Conservation (phyloP, 306 rosid species). For the Erythrophleum fordii region DNA sequence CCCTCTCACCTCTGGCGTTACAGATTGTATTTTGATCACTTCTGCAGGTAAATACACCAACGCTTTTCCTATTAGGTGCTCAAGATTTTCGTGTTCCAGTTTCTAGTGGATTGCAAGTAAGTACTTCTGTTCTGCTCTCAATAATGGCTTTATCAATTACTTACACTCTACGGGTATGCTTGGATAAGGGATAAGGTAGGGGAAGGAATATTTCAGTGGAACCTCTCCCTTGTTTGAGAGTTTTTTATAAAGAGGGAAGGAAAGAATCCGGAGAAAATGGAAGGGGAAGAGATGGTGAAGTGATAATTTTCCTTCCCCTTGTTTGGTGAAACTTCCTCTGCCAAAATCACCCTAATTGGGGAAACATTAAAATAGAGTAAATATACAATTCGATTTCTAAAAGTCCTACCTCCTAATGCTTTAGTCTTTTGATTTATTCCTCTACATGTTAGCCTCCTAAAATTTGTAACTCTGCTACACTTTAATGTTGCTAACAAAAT, state of each 20-base stretch:
- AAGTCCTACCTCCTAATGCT: too few species aligned
- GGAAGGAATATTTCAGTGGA: too few species aligned
- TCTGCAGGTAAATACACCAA: slow-evolving; percentile 89
- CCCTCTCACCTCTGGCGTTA: neutral
- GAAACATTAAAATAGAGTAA: neutral
- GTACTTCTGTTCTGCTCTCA: slow-evolving; percentile 32
- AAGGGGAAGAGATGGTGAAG: neutral
- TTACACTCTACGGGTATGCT: neutral
- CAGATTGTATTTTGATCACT: slow-evolving; percentile 32
- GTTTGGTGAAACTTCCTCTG: neutral
- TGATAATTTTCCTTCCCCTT: neutral
- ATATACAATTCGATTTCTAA: neutral
- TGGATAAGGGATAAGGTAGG: neutral
- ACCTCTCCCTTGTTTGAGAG: too few species aligned
- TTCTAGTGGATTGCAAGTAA: slow-evolving; percentile 55
- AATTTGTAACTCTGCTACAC: neutral
- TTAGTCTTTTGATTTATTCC: neutral
- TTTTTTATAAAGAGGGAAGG: too few species aligned
- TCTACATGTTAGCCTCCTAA: neutral
- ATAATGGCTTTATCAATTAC: neutral
- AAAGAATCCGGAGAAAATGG: too few species aligned
- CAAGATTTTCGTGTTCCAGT: slow-evolving; percentile 87
- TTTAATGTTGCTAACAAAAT: too few species aligned
- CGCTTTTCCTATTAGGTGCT: slow-evolving; percentile 84
- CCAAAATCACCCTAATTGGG: neutral